A percentile compares a stretch with the other conserved stretches of the same genome.
These are phyloP conservation scores for Citrus unshiu DNA, from an alignment of 345 rosid species.

Conservation along the genomic window DNA sequence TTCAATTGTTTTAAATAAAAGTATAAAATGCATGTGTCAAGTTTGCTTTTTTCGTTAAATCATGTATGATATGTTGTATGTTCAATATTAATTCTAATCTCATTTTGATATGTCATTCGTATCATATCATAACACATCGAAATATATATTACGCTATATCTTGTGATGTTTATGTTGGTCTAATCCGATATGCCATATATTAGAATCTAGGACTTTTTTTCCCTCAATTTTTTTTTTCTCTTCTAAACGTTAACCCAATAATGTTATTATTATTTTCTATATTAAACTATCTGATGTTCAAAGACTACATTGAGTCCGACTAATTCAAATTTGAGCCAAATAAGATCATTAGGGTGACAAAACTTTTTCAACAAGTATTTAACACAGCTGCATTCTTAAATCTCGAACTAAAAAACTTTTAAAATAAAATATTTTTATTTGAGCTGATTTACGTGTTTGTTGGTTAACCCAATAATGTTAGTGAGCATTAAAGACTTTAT, in stretches of 20 bases:
- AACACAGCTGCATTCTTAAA: accelerated
- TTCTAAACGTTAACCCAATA: not conserved
- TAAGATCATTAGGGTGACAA: accelerated
- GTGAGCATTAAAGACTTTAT: not conserved
- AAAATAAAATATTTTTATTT: too few species aligned
- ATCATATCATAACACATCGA: not conserved
- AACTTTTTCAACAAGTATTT: too few species aligned
- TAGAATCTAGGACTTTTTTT: not conserved
- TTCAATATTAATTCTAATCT: too few species aligned
- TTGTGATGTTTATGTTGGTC: not conserved
- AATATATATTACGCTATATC: not conserved
- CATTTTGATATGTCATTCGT: not conserved
- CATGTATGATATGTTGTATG: too few species aligned
- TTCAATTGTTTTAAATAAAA: too few species aligned
- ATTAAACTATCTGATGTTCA: too few species aligned
- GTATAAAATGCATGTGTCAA: too few species aligned
- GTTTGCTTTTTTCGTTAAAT: too few species aligned
- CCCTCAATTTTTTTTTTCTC: not conserved
- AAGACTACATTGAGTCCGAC: too few species aligned
- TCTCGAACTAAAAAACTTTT: too few species aligned
- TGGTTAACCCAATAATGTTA: not conserved
- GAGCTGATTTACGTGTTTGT: too few species aligned
- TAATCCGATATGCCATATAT: not conserved
- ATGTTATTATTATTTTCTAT: too few species aligned
- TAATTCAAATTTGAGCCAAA: accelerated